Base-by-base conservation (phyloP, 345 rosid species). In the Citrus cavaleriei region DNA sequence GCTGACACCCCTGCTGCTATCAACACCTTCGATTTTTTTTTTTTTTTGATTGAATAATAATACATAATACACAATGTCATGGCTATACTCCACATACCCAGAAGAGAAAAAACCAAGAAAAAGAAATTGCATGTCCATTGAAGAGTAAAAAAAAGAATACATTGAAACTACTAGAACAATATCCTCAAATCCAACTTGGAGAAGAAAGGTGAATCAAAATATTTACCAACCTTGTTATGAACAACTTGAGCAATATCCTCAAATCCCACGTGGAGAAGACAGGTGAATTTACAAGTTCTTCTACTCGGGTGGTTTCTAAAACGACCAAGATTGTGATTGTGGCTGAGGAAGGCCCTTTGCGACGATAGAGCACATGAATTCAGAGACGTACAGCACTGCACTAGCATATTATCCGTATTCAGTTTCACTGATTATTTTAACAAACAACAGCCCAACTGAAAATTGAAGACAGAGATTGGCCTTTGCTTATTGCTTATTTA, bases 1-100 rank as follows among this genome's bases (percentile, higher is more conserved):
- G 92, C 92, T 6, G 98, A 90, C 49, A 80, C 79, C 27, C 86
- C 93, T 55, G 97, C 98, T 54, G 98, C 90, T 78, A 95, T 83
- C 70, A 95, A 79, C 9, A 93, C 98, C 97, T 94, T 80, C 74
- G 21, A 46, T 27, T 22, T 63, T 55, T 22, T 13, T 64, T 54
- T 22, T 21, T 25, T 7, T 19, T 68, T 30, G 1, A 69, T 55
- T 21, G 51, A 3, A 46, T 13, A 46, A 46, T 13, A 46, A 46
- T 46, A 46, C 51, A 46, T 13, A 46, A 46, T 46, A 46, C 51
- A 46, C 51, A 40, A 61, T 2, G 60, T 13, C n/a, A 18, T 32
- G 34, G 24, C 9, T 18, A 58, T 58, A 5, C 32, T 25, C 62
- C 62, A n/a, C 6, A 35, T 21, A 58, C 61, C 65, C 78, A 60